phyloP scores from a whole-genome alignment of 2,329 filamentous ascomycete genomes.

The Nemania bipapillata region DNA sequence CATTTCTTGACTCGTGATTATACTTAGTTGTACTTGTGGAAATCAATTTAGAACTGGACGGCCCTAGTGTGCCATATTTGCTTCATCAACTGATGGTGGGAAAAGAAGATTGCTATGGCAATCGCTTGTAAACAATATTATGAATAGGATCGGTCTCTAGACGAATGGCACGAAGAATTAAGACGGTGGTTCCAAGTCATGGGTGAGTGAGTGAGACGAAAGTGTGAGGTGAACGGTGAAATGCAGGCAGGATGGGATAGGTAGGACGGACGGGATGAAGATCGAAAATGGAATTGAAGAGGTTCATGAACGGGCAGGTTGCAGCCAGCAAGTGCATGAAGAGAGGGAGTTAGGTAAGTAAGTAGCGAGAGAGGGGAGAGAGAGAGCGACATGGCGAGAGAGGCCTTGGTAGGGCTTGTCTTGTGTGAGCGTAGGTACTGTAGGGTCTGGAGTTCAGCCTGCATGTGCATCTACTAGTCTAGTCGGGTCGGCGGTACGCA shows the following conservation, averaged over 20 bases:
- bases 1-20: slow-evolving; percentile 31
- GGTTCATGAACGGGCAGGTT: slow-evolving; percentile 25
- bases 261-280: slow-evolving; percentile 12
- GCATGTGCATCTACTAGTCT: slow-evolving; percentile 32
- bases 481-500: slow-evolving; percentile 26
- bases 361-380: neutral
- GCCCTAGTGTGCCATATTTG: slow-evolving; percentile 7
- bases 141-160: neutral
- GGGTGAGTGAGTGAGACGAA: neutral
- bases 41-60: neutral
- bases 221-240: slow-evolving; percentile 1
- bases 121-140: neutral
- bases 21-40: slow-evolving; percentile 9
- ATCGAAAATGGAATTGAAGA: slow-evolving; percentile 11
- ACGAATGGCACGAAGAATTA: neutral
- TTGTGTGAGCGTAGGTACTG: slow-evolving; percentile 3
- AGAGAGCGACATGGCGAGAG: neutral
- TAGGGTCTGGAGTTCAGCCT: slow-evolving; percentile 30
- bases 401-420: slow-evolving; percentile 11
- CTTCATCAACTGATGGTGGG: neutral
- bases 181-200: neutral
- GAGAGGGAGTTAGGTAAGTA: neutral
- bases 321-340: neutral
- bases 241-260: slow-evolving; percentile 16
- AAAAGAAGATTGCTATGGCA: slow-evolving; percentile 9